phyloP scores from a whole-genome alignment of 164 flowering plant species.

The Nelumbo lutea region DNA sequence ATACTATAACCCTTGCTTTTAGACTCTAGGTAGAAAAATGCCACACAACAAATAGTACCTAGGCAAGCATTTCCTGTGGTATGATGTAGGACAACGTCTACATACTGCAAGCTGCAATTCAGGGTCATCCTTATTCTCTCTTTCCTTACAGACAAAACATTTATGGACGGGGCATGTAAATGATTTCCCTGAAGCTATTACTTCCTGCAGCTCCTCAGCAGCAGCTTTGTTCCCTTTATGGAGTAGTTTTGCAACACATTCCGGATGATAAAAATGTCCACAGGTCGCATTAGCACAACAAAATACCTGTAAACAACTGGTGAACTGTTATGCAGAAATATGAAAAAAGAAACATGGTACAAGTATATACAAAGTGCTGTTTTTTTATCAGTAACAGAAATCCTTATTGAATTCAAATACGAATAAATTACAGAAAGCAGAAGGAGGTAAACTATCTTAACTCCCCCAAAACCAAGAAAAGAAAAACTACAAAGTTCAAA shows the following conservation, averaged over 20 bases:
- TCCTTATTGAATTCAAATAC: too few species aligned
- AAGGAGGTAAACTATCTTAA: too few species aligned
- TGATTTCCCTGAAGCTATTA: conserved; percentile 51
- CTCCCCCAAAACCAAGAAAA: too few species aligned
- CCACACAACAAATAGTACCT: conserved; percentile 31
- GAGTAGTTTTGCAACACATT: conserved; percentile 56
- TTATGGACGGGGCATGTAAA: conserved; percentile 77
- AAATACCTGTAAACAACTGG: conserved; percentile 46
- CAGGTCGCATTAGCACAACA: conserved; percentile 67
- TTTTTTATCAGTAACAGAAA: too few species aligned
- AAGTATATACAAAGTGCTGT: too few species aligned
- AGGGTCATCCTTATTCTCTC: conserved; percentile 41
- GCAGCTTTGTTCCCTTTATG: conserved; percentile 29
- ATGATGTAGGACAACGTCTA: conserved; percentile 84
- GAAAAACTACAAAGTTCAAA: too few species aligned
- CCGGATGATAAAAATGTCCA: conserved; percentile 77
- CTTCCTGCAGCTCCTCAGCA: conserved; percentile 35
- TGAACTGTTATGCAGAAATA: too few species aligned
- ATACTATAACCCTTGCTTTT: not conserved
- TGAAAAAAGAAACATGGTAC: too few species aligned
- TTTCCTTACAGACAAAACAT: conserved; percentile 51
- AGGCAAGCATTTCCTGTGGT: conserved; percentile 88
- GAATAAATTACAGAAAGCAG: too few species aligned
- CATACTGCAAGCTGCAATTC: conserved; percentile 78
- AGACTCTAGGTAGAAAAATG: not conserved